These are phyloP conservation scores for Globisporangium mamillatum DNA, from an alignment of 352 stramenopile genomes.

Conservation along the genomic window DNA sequence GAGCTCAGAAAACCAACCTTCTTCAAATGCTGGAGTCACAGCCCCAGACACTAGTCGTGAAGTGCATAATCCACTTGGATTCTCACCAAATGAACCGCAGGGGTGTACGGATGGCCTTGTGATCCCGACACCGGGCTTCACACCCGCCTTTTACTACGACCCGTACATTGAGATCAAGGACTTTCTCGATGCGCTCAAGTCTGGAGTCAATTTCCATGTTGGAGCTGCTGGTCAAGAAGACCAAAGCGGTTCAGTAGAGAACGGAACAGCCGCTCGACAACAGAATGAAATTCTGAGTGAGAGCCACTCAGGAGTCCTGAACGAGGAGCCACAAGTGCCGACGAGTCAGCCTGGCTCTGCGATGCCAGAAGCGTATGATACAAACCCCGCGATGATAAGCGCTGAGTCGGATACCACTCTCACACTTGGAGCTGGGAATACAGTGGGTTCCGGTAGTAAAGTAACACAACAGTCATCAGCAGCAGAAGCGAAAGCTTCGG, in stretches of 20 bases:
- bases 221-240: not conserved
- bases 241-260: not conserved
- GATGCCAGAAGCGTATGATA: not conserved
- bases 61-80: not conserved
- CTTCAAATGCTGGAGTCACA: not conserved
- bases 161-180: conserved; percentile 18
- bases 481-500: not conserved
- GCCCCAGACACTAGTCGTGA: not conserved
- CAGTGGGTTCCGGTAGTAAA: not conserved
- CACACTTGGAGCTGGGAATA: not conserved
- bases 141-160: conserved; percentile 19
- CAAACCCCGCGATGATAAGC: not conserved
- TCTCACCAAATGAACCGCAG: not conserved
- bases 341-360: not conserved
- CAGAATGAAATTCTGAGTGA: not conserved
- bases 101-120: not conserved
- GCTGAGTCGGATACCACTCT: not conserved
- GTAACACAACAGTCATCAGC: not conserved
- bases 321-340: not conserved
- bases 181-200: conserved; percentile 11
- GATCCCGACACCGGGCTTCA: conserved; percentile 12
- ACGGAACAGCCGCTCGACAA: not conserved
- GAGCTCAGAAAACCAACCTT: not conserved
- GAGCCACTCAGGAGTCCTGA: not conserved
- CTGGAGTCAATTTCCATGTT: not conserved